Base-by-base conservation (phyloP, 108 stramenopile species). In the Cyclotella kingstonii region DNA sequence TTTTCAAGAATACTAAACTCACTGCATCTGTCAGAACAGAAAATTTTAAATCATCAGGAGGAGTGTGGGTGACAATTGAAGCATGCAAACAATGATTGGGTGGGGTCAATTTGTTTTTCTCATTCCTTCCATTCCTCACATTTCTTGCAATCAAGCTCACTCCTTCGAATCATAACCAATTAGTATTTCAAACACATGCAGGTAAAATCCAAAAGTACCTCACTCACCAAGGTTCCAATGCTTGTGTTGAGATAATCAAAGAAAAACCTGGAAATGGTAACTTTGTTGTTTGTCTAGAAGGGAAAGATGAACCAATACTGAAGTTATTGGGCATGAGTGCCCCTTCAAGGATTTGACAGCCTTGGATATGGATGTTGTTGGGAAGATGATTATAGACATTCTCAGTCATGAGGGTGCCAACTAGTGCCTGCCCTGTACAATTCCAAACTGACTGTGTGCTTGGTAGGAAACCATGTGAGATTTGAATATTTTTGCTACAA, bases 271-370 rank as follows among this genome's bases (percentile, higher is more conserved):
- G 86, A 1, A 80, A 64, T 45, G 91, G 91, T 1, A 87, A 85
- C 60, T 92, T 92, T 55, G 77, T 92, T 17, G 86, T 92, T 7
- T 66, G 78, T 36, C 63, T 92, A 26, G 59, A 62, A 50, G 85
- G 86, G n/a, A 57, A 45, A 38, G 74, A 87, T 12, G 81, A 85
- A 50, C 89, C 89, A 11, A 60, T 89, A 34, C 72, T 94, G 40
- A 83, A 86, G 52, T 77, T 94, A 30, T 39, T 85, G 31, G 87
- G 64, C 4, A 64, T 94, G 83, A 84, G 38, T 81, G 93, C 22
- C 93, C 93, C 7, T 94, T 94, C 55, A 71, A 86, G 11, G 59
- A 76, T 29, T 81, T 94, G 56, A 90, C 89, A 76, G 84, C 82
- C 11, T 72, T 94, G 49, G 93, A 94, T 73, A 91, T 94, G 84